Evolutionary conservation across 257 asterid species (phyloP), one percentile per base, ranked within the genome.

Genomic region (Paulownia fortunei): DNA sequence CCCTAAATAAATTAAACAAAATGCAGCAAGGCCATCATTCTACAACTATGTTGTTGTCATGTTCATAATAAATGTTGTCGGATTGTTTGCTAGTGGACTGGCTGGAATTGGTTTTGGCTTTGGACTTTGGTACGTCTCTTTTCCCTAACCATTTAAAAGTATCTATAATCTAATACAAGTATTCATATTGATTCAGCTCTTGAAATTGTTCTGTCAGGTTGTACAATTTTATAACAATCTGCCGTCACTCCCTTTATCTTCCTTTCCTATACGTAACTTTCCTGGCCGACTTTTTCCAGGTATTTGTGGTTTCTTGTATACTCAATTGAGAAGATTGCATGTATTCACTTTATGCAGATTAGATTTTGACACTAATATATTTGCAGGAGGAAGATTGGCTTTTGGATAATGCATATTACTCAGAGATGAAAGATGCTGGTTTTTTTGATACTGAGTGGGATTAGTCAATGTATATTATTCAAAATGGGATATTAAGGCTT

Each of bases 381-480:
- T 18, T 84, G 69, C 89, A 93, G 98, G 97, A 93, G 83, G 94
- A 93, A 82, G 98, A 93, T 75, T 93, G 94, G 97, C 97, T 92
- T 70, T 80, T 93, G 87, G 97, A 93, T 74, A 88, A 85, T 62
- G 96, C 95, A 58, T 93, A 92, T 66, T 93, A 93, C 83, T 88
- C 97, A 26, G 98, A 93, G 87, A 93, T 93, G 98, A 89, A 86
- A 79, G 98, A 93, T 84, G 96, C 98, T 8, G 98, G 98, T 3
- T 93, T 93, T 81, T 90, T 90, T 62, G 96, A 93, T 74, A 82
- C 92, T 1, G 98, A 89, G 23, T 84, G 93, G 95, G 96, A 93
- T 64, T 91, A 90, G 79, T 42, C 6, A 23, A 71, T 81, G 72
- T 64, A 80, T 66, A 42, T 69, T 47, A 64, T 23, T 42, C 18